Evolutionary conservation across 2,329 filamentous ascomycete species (phyloP).

Genomic region (Cercospora canescens): DNA sequence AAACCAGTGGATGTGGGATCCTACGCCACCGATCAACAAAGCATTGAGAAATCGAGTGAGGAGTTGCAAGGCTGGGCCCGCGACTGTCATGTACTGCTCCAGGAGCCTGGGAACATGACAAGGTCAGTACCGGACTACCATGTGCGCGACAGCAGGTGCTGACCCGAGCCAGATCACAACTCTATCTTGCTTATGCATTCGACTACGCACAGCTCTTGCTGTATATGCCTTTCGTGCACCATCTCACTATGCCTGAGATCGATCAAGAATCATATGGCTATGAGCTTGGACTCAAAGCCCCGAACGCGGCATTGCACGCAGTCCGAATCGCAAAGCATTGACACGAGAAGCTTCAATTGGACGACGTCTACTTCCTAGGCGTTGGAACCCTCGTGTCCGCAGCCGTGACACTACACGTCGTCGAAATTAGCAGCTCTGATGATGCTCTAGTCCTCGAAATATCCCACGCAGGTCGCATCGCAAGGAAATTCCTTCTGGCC

Average conservation of each 20-base stretch:
- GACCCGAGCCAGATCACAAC: constrained; percentile 16
- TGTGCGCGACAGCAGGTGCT: not conserved
- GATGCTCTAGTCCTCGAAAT: constrained; percentile 10
- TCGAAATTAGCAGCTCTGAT: constrained; percentile 16
- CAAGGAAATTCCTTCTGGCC: constrained; percentile 17
- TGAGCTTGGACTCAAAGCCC: constrained; percentile 10
- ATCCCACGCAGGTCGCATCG: constrained; percentile 10
- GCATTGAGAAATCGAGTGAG: constrained; percentile 9
- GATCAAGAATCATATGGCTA: constrained; percentile 1
- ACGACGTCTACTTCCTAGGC: constrained; percentile 20
- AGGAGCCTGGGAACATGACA: constrained; percentile 18
- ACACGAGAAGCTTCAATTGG: constrained; percentile 16
- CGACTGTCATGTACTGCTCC: constrained; percentile 10
- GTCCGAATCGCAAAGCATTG: constrained; percentile 20
- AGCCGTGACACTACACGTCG: constrained; percentile 16
- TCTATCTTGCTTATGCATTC: constrained; percentile 18
- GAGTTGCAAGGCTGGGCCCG: constrained; percentile 17
- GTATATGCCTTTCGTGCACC: constrained; percentile 22
- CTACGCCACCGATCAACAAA: constrained; percentile 3
- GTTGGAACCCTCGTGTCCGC: constrained; percentile 22
- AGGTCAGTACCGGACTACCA: constrained; percentile 6
- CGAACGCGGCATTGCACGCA: constrained; percentile 19
- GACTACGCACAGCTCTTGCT: constrained; percentile 21
- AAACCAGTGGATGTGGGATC: constrained; percentile 1
- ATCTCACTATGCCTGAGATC: constrained; percentile 7